Conservation (phyloP, 192 early-diverging fungal species). For the Jimgerdemannia flammicorona region DNA sequence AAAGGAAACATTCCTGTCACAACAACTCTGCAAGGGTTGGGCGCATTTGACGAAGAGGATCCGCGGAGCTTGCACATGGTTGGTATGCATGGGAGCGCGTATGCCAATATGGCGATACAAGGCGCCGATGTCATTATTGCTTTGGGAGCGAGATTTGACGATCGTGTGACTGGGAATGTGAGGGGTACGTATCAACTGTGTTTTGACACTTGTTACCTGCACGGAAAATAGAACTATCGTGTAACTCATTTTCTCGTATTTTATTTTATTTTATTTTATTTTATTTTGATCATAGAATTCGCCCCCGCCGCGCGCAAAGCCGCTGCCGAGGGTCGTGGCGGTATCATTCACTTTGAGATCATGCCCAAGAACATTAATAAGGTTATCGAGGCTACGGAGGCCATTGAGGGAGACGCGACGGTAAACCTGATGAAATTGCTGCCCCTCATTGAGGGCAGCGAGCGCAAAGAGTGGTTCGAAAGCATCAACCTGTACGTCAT, state of each 20-base stretch:
- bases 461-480: constrained; percentile 83
- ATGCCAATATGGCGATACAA: constrained; percentile 98
- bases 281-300: constrained; percentile 51
- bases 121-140: constrained; percentile 92
- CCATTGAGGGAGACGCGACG: constrained; percentile 94
- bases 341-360: constrained; percentile 99
- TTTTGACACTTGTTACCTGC: constrained; percentile 3
- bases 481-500: constrained; percentile 45
- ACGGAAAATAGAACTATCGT: neutral
- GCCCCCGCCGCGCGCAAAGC: constrained; percentile 92
- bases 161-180: constrained; percentile 93
- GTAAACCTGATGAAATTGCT: constrained; percentile 80
- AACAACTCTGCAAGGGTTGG: constrained; percentile 91
- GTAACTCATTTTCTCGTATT: constrained; percentile 3
- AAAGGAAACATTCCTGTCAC: constrained; percentile 95
- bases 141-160: constrained; percentile 97
- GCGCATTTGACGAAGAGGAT: constrained; percentile 91
- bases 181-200: constrained; percentile 19
- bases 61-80: constrained; percentile 93
- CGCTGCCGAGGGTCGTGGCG: constrained; percentile 81
- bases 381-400: constrained; percentile 84
- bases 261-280: neutral
- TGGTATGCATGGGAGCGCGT: constrained; percentile 98
- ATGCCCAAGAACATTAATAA: constrained; percentile 99
- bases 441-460: constrained; percentile 66